Base-by-base conservation (phyloP, 257 asterid species). In the Lavandula angustifolia region DNA sequence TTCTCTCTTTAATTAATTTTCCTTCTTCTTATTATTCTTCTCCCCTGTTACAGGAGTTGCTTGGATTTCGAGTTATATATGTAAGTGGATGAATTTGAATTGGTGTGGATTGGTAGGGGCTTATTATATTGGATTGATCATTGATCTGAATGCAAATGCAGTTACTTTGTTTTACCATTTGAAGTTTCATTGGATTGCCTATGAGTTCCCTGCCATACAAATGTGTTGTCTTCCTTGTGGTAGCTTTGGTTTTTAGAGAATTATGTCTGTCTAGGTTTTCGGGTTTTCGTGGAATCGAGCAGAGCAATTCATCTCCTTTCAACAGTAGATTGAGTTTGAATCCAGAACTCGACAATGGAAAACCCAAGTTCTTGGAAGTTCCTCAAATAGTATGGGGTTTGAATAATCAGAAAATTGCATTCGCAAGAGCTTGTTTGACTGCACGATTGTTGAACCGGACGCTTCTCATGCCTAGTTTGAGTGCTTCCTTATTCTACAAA, bases 381-480 rank as follows among this genome's bases (percentile, higher is more conserved):
- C 96, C 98, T 47, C 95, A 91, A 48, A 88, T 87, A 16, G 64
- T 88, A 43, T 91, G 98, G 98, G 98, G 98, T 64, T 72, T 91
- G 60, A 91, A 91, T 46, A 91, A 91, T 70, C 98, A 91, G 69
- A 91, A 91, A 71, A 91, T 91, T 22, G 94, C 95, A 3, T 86
- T 91, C 50, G 98, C 91, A 14, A 77, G 98, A 77, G 94, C 98
- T 68, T 87, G 94, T 76, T 79, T 91, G 11, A 86, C 95, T 12
- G 98, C 98, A 62, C 75, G 84, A 52, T 72, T 77, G 81, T 73
- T 91, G 60, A 91, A 91, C 53, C 71, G 96, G 35, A 91, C 95
- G 2, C 81, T 87, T 40, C 14, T 91, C 63, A 87, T 87, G 96
- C 98, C 98, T 56, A 92, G 89, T 40, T 74, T 92, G 71, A 92